phyloP scores from a whole-genome alignment of 148 eudicot species.

The Cornus suecica region DNA sequence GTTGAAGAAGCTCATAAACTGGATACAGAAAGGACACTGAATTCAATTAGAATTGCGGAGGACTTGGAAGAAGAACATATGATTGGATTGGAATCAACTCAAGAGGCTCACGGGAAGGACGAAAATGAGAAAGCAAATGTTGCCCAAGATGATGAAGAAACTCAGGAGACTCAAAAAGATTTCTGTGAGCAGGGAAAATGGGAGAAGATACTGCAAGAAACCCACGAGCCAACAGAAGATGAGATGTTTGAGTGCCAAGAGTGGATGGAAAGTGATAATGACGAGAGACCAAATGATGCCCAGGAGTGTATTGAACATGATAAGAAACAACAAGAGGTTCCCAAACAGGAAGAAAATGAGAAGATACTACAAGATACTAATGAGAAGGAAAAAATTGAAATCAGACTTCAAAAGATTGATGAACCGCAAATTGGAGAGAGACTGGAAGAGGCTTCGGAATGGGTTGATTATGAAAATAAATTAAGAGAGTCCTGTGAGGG shows the following conservation, averaged over 20 bases:
- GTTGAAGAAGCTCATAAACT: slow-evolving; percentile 20
- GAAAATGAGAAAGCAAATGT: slow-evolving; percentile 7
- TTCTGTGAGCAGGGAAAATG: slow-evolving; percentile 18
- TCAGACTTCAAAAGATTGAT: slow-evolving; percentile 6
- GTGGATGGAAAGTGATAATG: slow-evolving; percentile 19
- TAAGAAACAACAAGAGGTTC: slow-evolving; percentile 20
- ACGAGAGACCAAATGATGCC: slow-evolving; percentile 11
- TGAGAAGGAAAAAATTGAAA: slow-evolving; percentile 24
- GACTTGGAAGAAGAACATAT: slow-evolving; percentile 20
- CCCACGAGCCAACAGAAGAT: slow-evolving; percentile 17
- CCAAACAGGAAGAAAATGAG: slow-evolving; percentile 23
- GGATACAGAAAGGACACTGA: slow-evolving; percentile 25
- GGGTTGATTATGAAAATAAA: slow-evolving; percentile 21
- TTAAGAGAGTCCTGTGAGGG: slow-evolving; percentile 20
- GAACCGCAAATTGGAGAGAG: slow-evolving; percentile 22
- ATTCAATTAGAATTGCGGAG: slow-evolving; percentile 9
- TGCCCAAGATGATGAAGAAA: slow-evolving; percentile 14
- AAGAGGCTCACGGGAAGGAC: slow-evolving; percentile 22
- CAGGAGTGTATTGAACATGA: slow-evolving; percentile 29
- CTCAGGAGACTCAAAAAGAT: slow-evolving; percentile 19
- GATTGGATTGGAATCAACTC: slow-evolving; percentile 15
- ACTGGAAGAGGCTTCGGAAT: slow-evolving; percentile 26
- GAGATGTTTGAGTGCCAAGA: slow-evolving; percentile 12
- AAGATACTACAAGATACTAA: slow-evolving; percentile 16
- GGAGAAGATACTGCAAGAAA: slow-evolving; percentile 17